These are phyloP conservation scores for Antarctomyces pellizariae DNA, from an alignment of 495 filamentous ascomycete genomes.

Conservation along the genomic window DNA sequence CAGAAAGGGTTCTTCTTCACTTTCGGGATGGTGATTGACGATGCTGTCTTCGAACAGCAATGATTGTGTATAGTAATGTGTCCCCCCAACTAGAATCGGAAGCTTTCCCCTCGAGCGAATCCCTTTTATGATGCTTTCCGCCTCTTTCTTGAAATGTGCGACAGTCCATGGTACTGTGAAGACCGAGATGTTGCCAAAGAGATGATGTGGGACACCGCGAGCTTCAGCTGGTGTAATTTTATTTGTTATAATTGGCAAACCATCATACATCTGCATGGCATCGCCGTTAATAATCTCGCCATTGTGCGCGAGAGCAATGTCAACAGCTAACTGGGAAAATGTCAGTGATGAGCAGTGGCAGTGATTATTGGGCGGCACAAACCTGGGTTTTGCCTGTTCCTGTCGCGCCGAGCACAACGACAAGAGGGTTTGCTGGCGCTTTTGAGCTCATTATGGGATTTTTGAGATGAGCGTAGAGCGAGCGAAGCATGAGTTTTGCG, in stretches of 20 bases:
- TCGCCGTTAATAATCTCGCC: slow-evolving; percentile 97
- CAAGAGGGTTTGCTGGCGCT: slow-evolving; percentile 29
- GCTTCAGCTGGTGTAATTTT: slow-evolving; percentile 57
- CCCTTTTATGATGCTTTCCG: slow-evolving; percentile 44
- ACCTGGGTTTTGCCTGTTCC: slow-evolving; percentile 98
- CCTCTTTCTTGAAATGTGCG: slow-evolving; percentile 43
- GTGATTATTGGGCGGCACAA: slow-evolving; percentile 7
- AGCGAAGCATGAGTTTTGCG: too few relatives aligned
- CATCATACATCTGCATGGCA: slow-evolving; percentile 96
- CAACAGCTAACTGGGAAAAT: slow-evolving; percentile 60
- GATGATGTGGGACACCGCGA: slow-evolving; percentile 68
- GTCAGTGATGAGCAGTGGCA: slow-evolving; percentile 5
- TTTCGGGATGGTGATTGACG: slow-evolving; percentile 18
- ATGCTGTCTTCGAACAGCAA: slow-evolving; percentile 54
- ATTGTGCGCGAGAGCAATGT: slow-evolving; percentile 59
- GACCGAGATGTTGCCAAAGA: slow-evolving; percentile 53
- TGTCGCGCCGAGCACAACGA: slow-evolving; percentile 76
- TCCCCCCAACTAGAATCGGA: slow-evolving; percentile 83
- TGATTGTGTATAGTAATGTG: slow-evolving; percentile 80
- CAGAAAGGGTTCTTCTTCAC: slow-evolving; percentile 9
- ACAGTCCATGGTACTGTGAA: slow-evolving; percentile 66
- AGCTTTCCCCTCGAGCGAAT: slow-evolving; percentile 54
- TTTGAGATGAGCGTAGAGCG: too few relatives aligned
- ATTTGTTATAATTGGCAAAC: slow-evolving; percentile 88
- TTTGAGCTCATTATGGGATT: slow-evolving; percentile 4